Evolutionary conservation across 2,329 filamentous ascomycete species (phyloP).

Genomic region (Neonectria hederae): DNA sequence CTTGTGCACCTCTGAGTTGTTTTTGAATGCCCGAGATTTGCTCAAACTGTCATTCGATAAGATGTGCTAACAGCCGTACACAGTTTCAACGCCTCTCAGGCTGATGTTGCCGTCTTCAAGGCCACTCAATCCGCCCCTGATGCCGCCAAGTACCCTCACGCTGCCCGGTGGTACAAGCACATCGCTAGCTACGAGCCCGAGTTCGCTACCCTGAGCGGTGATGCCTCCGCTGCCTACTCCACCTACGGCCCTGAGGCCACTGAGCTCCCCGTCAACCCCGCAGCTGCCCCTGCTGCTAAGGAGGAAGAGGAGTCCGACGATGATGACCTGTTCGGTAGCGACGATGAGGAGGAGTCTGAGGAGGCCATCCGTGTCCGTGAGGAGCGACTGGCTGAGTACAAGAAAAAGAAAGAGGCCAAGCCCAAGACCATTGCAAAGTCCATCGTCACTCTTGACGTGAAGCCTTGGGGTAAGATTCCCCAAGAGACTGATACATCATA

Average conservation of each 20-base stretch:
- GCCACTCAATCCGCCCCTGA: slow-evolving; percentile 79
- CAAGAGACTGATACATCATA: not conserved
- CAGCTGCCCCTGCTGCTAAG: slow-evolving; percentile 67
- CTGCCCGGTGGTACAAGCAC: slow-evolving; percentile 99
- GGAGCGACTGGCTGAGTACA: slow-evolving; percentile 92
- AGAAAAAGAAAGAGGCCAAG: slow-evolving; percentile 96
- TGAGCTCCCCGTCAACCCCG: slow-evolving; percentile 84
- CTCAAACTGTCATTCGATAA: slow-evolving; percentile 3
- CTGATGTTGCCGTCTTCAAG: slow-evolving; percentile 96
- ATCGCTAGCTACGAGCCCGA: slow-evolving; percentile 92
- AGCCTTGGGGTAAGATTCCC: slow-evolving; percentile 90
- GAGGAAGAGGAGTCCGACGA: slow-evolving; percentile 77
- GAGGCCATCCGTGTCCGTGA: slow-evolving; percentile 87
- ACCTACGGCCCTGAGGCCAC: slow-evolving; percentile 87
- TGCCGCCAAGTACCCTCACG: slow-evolving; percentile 89
- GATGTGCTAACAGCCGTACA: slow-evolving; percentile 32
- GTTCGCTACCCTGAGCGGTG: slow-evolving; percentile 89
- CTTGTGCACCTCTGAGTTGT: slow-evolving; percentile 77
- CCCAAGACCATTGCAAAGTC: slow-evolving; percentile 94
- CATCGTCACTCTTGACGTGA: slow-evolving; percentile 93
- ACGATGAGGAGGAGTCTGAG: slow-evolving; percentile 93
- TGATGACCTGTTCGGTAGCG: slow-evolving; percentile 91
- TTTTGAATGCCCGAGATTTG: slow-evolving; percentile 28
- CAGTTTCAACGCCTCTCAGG: slow-evolving; percentile 79
- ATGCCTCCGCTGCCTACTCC: slow-evolving; percentile 87